These are phyloP conservation scores for Fusarium sp. DNA, from an alignment of 2,329 filamentous ascomycete species.

Conservation along the genomic window DNA sequence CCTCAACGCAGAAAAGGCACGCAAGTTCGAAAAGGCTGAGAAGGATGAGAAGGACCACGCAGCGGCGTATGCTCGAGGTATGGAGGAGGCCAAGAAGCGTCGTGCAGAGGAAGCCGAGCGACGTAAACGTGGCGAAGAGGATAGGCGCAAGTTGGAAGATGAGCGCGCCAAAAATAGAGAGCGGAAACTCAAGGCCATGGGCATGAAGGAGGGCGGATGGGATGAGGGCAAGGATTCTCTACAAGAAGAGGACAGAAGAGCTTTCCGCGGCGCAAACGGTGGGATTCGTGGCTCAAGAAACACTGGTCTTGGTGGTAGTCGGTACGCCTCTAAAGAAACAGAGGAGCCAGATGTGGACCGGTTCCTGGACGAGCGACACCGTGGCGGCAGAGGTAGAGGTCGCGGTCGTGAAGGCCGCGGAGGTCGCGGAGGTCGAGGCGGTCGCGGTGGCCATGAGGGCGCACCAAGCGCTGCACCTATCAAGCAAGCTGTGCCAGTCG, in stretches of 20 bases:
- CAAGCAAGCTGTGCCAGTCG: slow-evolving; percentile 42
- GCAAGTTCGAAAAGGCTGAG: slow-evolving; percentile 67
- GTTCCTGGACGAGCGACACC: slow-evolving; percentile 50
- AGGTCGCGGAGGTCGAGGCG: slow-evolving; percentile 48
- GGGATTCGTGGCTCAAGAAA: slow-evolving; percentile 52
- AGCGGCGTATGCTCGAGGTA: slow-evolving; percentile 61
- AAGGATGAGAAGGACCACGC: slow-evolving; percentile 65
- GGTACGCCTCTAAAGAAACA: slow-evolving; percentile 51
- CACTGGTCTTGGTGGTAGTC: slow-evolving; percentile 53
- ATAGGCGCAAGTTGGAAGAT: slow-evolving; percentile 62
- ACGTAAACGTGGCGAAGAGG: slow-evolving; percentile 61
- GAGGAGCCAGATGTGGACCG: slow-evolving; percentile 50
- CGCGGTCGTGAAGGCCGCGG: slow-evolving; percentile 49
- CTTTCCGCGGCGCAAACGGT: slow-evolving; percentile 56
- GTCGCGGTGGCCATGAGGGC: slow-evolving; percentile 43
- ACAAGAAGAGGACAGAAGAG: slow-evolving; percentile 52
- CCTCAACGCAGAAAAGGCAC: slow-evolving; percentile 64
- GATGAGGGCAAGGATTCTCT: slow-evolving; percentile 64
- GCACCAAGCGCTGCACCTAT: slow-evolving; percentile 32
- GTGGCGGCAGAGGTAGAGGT: slow-evolving; percentile 47
- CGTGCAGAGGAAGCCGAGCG: slow-evolving; percentile 62
- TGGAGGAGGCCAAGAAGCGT: slow-evolving; percentile 63
- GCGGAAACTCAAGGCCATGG: slow-evolving; percentile 68
- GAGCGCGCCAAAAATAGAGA: slow-evolving; percentile 69
- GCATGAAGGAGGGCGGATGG: slow-evolving; percentile 63